A percentile compares a stretch with the other conserved stretches of the same genome.
Evolutionary conservation across 2,329 filamentous ascomycete species (phyloP).

Genomic region (Arthrinium phaeospermum): DNA sequence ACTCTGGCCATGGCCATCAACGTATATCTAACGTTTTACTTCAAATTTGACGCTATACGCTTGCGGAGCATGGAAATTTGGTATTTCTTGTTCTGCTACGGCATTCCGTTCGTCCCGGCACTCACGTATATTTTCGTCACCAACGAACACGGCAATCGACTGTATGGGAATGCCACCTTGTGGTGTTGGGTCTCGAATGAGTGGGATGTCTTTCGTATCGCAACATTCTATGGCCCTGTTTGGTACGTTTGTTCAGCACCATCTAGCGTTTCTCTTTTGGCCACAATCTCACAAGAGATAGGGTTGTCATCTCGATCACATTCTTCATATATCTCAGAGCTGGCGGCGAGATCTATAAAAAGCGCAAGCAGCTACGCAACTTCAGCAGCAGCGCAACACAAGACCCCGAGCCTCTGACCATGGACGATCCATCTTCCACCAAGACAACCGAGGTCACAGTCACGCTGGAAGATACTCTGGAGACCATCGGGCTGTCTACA

Average conservation of each 20-base stretch:
- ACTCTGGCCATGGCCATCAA: slow-evolving; percentile 84
- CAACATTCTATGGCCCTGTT: slow-evolving; percentile 75
- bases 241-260: slow-evolving; percentile 54
- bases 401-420: slow-evolving; percentile 46
- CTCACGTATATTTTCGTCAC: slow-evolving; percentile 71
- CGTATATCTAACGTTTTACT: slow-evolving; percentile 82
- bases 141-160: slow-evolving; percentile 54
- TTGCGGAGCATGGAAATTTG: slow-evolving; percentile 72
- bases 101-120: slow-evolving; percentile 72
- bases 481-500: slow-evolving; percentile 41
- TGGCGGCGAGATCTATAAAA: slow-evolving; percentile 71
- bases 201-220: slow-evolving; percentile 76
- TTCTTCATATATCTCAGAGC: slow-evolving; percentile 70
- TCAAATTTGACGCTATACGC: slow-evolving; percentile 69
- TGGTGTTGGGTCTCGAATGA: slow-evolving; percentile 79
- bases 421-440: slow-evolving; percentile 54
- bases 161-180: slow-evolving; percentile 77
- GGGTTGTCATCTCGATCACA: slow-evolving; percentile 66
- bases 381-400: slow-evolving; percentile 54
- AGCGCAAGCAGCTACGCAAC: slow-evolving; percentile 65
- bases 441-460: slow-evolving; percentile 71
- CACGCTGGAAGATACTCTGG: slow-evolving; percentile 53
- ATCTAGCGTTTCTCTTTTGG: not conserved
- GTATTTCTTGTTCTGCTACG: slow-evolving; percentile 75
- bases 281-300: slow-evolving; percentile 36